Evolutionary conservation across 257 asterid genomes (phyloP).

Genomic region (Primulina tabacum): DNA sequence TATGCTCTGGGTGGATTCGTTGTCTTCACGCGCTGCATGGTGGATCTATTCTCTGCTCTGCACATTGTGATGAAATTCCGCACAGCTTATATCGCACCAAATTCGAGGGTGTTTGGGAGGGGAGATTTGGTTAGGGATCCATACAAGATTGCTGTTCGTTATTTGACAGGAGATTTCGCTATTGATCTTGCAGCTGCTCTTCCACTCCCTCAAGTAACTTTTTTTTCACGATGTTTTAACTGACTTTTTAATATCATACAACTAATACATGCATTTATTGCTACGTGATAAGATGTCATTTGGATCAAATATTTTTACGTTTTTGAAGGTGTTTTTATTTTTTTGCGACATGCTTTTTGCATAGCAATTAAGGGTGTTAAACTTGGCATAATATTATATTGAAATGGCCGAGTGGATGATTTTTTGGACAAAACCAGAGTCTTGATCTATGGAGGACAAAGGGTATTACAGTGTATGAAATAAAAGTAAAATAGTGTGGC

Average conservation of each 20-base stretch:
- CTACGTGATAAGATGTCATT: not conserved
- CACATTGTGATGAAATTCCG: constrained; percentile 74
- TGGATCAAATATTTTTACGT: not conserved
- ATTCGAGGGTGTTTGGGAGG: constrained; percentile 73
- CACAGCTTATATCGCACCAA: constrained; percentile 60
- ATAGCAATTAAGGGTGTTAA: too few relatives aligned
- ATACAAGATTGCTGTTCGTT: constrained; percentile 49
- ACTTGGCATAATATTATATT: too few relatives aligned
- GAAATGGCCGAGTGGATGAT: not conserved
- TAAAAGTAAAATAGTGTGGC: too few relatives aligned
- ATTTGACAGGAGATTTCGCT: constrained; percentile 55
- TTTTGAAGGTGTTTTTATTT: not conserved
- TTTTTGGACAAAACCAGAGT: not conserved
- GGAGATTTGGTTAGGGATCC: constrained; percentile 78
- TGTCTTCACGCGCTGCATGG: constrained; percentile 43
- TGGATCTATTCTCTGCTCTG: constrained; percentile 63
- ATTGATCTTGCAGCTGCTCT: constrained; percentile 85
- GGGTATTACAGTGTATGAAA: not conserved
- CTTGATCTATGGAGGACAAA: not conserved
- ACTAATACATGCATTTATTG: not conserved
- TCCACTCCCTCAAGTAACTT: constrained; percentile 79
- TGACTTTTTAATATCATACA: not conserved
- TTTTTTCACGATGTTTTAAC: not conserved
- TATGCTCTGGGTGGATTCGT: constrained; percentile 37
- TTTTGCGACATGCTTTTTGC: not conserved